Conservation (phyloP, 345 rosid species). For the Ceriops tagal region DNA sequence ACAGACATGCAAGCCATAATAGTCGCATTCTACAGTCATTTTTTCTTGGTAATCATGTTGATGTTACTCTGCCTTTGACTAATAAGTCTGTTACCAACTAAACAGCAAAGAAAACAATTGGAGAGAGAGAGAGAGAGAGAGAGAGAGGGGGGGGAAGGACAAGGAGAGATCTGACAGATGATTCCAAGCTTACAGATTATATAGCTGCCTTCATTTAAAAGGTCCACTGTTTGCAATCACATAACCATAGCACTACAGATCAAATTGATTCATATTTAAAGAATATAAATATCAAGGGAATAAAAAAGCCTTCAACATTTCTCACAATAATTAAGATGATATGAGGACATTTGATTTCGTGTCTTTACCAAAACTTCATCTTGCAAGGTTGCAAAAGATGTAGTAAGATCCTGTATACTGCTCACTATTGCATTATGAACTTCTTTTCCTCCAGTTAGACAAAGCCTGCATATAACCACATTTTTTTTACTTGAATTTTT, state of each 20-base stretch:
- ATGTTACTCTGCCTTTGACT: too few species aligned
- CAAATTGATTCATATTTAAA: not conserved
- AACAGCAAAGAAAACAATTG: too few species aligned
- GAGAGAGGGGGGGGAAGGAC: too few species aligned
- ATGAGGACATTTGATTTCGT: constrained; percentile 7
- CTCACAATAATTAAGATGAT: constrained; percentile 3
- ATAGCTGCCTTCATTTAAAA: constrained; percentile 1
- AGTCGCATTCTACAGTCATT: not conserved
- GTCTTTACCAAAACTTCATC: constrained; percentile 93
- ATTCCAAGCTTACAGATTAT: not conserved
- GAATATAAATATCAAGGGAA: not conserved
- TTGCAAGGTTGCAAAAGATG: constrained; percentile 69
- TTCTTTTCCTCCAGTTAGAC: constrained; percentile 92
- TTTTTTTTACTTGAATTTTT: not conserved
- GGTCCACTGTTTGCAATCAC: not conserved
- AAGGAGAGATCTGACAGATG: too few species aligned
- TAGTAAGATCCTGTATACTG: constrained; percentile 88
- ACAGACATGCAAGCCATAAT: not conserved
- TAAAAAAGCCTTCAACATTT: not conserved
- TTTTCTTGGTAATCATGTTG: not conserved
- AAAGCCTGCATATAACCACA: constrained; percentile 45
- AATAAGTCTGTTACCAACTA: too few species aligned
- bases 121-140: too few species aligned
- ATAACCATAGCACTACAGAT: not conserved
- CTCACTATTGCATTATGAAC: constrained; percentile 88